Percentiles rank a stretch among this genome's conserved stretches.
Conservation (phyloP, 176 grass and related monocot species). For the Lolium rigidum region DNA sequence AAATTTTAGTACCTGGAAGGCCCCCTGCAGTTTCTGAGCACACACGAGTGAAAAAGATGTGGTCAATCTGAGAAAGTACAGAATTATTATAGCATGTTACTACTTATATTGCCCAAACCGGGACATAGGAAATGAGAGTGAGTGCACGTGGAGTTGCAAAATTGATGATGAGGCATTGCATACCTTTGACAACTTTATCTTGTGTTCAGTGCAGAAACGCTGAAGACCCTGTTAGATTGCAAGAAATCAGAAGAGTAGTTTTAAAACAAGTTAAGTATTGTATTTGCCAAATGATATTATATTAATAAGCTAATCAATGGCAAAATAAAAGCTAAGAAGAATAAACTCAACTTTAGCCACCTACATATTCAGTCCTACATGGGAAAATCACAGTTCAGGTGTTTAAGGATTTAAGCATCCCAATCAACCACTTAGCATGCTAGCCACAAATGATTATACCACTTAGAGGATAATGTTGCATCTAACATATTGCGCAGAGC, state of each 20-base stretch:
- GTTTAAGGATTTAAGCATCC: constrained; percentile 19
- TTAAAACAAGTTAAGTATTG: background rate
- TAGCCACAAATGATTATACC: background rate
- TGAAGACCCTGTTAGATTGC: constrained; percentile 82
- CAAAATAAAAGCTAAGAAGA: background rate
- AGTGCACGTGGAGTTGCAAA: background rate
- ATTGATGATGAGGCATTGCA: background rate
- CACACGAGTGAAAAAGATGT: constrained; percentile 90
- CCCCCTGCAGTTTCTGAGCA: constrained; percentile 99
- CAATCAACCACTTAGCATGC: constrained; percentile 27
- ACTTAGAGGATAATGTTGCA: background rate
- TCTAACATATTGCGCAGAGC: background rate
- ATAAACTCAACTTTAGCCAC: background rate
- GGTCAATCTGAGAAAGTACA: constrained; percentile 72
- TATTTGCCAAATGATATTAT: background rate
- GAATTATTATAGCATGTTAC: constrained; percentile 30
- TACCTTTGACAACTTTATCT: constrained; percentile 99
- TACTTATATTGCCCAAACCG: constrained; percentile 25
- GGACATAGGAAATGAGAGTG: constrained; percentile 35
- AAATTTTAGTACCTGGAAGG: constrained; percentile 77
- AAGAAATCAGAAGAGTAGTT: constrained; percentile 33
- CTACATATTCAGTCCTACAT: constrained; percentile 2
- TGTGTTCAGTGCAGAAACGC: constrained; percentile 97
- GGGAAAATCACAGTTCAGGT: background rate
- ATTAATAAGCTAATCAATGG: constrained; percentile 1